These are phyloP conservation scores for Wakefieldia striispora DNA, from an alignment of 768 basidiomycete genomes.

Conservation along the genomic window DNA sequence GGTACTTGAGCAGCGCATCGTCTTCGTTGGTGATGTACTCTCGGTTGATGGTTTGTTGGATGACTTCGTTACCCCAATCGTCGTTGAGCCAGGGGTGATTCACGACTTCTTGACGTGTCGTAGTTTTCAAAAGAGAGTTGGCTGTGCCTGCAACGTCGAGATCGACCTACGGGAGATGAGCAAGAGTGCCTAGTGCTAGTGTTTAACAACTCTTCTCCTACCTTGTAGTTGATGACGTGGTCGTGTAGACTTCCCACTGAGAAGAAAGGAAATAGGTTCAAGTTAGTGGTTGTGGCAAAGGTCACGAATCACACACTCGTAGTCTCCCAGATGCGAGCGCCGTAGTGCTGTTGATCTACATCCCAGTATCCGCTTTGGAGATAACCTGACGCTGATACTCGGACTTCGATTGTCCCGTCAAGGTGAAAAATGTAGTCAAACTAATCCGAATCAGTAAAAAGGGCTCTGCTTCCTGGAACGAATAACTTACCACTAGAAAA, in stretches of 20 bases:
- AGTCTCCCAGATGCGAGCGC: slow-evolving; percentile 51
- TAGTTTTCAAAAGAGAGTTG: slow-evolving; percentile 55
- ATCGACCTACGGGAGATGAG: slow-evolving; percentile 44
- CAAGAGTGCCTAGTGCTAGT: not conserved
- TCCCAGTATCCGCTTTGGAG: slow-evolving; percentile 65
- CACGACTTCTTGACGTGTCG: slow-evolving; percentile 48
- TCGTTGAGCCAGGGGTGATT: slow-evolving; percentile 55
- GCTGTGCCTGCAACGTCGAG: slow-evolving; percentile 59
- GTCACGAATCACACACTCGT: slow-evolving; percentile 41
- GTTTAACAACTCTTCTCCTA: slow-evolving; percentile 6
- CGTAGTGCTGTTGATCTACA: slow-evolving; percentile 46
- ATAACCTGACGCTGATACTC: slow-evolving; percentile 66
- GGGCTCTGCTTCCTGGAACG: not conserved
- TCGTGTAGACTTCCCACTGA: slow-evolving; percentile 66
- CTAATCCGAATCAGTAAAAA: slow-evolving; percentile 25
- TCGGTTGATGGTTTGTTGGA: slow-evolving; percentile 51
- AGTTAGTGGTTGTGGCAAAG: not conserved
- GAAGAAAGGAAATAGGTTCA: not conserved
- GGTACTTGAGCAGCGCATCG: slow-evolving; percentile 49
- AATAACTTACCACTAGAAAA: slow-evolving; percentile 30
- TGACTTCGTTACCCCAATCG: slow-evolving; percentile 54
- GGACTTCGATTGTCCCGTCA: slow-evolving; percentile 69
- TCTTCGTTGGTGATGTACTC: slow-evolving; percentile 51
- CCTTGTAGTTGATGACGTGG: slow-evolving; percentile 65
- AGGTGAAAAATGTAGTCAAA: slow-evolving; percentile 68